phyloP scores from a whole-genome alignment of 164 flowering plant species.

The Saururus chinensis region DNA sequence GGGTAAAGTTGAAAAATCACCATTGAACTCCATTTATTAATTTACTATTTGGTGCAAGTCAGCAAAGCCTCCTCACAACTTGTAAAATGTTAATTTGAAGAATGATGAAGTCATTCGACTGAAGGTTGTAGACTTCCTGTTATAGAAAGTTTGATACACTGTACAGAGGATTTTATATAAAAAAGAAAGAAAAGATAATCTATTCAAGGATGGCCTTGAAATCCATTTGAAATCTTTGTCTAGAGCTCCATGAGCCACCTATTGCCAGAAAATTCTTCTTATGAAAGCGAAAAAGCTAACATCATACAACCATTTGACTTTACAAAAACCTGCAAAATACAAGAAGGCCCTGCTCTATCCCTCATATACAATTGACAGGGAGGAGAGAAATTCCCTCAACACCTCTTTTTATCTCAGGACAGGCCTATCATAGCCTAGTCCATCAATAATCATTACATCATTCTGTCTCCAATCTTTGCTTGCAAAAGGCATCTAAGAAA shows the following conservation, averaged over 20 bases:
- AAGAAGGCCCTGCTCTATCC: slow-evolving; percentile 23
- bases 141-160: no score
- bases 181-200: no score
- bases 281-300: not conserved
- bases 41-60: no score
- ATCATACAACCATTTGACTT: slow-evolving; percentile 25
- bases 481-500: slow-evolving; percentile 46
- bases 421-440: not conserved
- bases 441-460: not conserved
- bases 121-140: no score
- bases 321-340: slow-evolving; percentile 28
- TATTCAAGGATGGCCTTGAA: not conserved
- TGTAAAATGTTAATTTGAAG: no score
- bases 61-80: no score
- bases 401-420: no score
- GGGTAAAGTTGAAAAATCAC: no score
- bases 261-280: not conserved
- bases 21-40: no score
- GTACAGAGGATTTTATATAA: no score
- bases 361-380: slow-evolving; percentile 29
- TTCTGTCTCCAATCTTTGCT: slow-evolving; percentile 32
- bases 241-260: not conserved
- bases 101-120: no score
- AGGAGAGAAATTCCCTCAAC: slow-evolving; percentile 11
- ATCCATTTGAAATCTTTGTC: not conserved